Evolutionary conservation across 2,329 filamentous ascomycete genomes (phyloP), one percentile per base, ranked within the genome.

Genomic region (Beauveria rudraprayagi): DNA sequence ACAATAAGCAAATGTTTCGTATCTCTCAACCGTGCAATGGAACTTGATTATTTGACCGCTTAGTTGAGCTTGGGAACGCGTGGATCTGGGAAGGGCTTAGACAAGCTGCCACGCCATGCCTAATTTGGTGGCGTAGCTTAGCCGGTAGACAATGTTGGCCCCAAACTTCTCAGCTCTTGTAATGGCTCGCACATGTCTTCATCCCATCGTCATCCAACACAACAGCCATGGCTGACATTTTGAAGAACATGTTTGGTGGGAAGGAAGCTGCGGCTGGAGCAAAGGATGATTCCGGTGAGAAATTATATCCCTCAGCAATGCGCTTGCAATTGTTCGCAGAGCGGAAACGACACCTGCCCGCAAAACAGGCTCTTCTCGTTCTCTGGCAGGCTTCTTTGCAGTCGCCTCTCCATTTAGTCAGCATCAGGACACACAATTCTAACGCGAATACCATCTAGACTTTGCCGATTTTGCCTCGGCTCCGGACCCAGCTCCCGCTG

Each of bases 401-500:
- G 11, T 48, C 44, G 16, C 26, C 10, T n/a, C 7, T 16, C 40
- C 30, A 53, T 46, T 28, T 48, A 46, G 8, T 10, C 3, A 7
- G 9, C 37, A 44, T n/a, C 34, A 30, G 6, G 26, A 52, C 44
- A 41, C 34, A 14, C 34, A 8, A 40, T 11, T 24, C 71, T 73
- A 65, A 73, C 69, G 56, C 60, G 60, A 60, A 26, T 17, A 37
- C 9, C 64, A 50, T 63, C 57, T 55, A 96, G 92, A 96, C 78
- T 97, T 97, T 74, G 92, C 91, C 77, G 93, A 97, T 80, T 97
- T 95, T 71, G 91, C 91, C 63, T 87, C 85, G 66, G 88, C 86
- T 67, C 85, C 91, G 66, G 85, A 89, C 22, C 87, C 90, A 61
- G 74, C 79, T 26, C 82, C 82, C 61, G 76, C 83, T 63, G 73